phyloP scores from a whole-genome alignment of 1,284 basidiomycete species.

The Mycena sp. region DNA sequence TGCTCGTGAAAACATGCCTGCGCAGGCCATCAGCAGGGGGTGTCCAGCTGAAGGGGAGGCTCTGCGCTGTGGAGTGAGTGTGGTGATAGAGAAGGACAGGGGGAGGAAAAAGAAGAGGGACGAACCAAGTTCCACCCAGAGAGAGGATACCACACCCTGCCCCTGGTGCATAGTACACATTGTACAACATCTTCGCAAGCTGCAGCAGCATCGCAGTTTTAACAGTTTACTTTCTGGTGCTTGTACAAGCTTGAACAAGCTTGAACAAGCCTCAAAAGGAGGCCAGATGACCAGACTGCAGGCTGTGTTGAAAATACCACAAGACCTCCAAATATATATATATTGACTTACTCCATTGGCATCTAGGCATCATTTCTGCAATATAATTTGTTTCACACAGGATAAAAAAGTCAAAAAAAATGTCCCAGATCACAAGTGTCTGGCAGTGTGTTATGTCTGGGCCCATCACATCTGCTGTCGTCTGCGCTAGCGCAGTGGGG shows the following conservation, averaged over 20 bases:
- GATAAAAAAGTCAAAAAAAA: too few species aligned
- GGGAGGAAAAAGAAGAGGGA: not conserved
- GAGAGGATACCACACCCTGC: slow-evolving; percentile 80
- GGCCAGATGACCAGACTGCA: too few species aligned
- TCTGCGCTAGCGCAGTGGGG: slow-evolving; percentile 55
- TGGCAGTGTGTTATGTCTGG: slow-evolving; percentile 79
- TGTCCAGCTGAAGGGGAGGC: slow-evolving; percentile 88
- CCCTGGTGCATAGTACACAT: slow-evolving; percentile 76
- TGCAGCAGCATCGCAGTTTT: too few species aligned
- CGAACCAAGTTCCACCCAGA: slow-evolving; percentile 39
- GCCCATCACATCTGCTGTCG: slow-evolving; percentile 59
- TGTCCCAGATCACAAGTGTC: too few species aligned
- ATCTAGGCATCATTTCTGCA: too few species aligned
- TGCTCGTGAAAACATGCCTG: slow-evolving; percentile 87
- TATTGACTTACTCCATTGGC: too few species aligned
- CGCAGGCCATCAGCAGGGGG: slow-evolving; percentile 86
- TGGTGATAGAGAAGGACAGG: not conserved
- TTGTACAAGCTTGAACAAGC: too few species aligned
- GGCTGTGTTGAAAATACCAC: too few species aligned
- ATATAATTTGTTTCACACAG: too few species aligned
- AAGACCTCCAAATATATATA: too few species aligned
- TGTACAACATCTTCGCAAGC: slow-evolving; percentile 90
- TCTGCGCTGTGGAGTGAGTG: slow-evolving; percentile 47
- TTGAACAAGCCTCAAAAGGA: too few species aligned
- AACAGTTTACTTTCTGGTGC: too few species aligned